These are phyloP conservation scores for Boletus rubescentipes DNA, from an alignment of 768 basidiomycete species.

Conservation along the genomic window DNA sequence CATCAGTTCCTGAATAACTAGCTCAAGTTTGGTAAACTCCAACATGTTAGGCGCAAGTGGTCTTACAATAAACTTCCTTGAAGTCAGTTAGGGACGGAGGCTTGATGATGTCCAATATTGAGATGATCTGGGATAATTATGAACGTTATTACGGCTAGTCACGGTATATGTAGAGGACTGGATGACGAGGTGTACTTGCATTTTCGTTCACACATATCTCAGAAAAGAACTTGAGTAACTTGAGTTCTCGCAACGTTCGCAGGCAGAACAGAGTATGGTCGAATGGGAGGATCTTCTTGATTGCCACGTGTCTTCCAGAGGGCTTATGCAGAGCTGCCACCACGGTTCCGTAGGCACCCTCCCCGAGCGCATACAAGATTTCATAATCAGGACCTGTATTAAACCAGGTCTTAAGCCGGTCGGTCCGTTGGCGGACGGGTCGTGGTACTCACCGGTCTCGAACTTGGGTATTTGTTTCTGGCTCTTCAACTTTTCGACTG, in stretches of 20 bases:
- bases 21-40: constrained; percentile 5
- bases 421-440: not conserved
- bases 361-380: constrained; percentile 71
- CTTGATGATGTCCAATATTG: constrained; percentile 88
- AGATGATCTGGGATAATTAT: constrained; percentile 65
- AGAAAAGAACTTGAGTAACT: constrained; percentile 83
- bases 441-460: constrained; percentile 52
- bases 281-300: constrained; percentile 94
- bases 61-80: constrained; percentile 82
- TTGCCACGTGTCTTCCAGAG: constrained; percentile 81
- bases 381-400: constrained; percentile 67
- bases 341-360: constrained; percentile 90
- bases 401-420: constrained; percentile 4
- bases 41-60: not conserved
- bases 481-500: constrained; percentile 38
- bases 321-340: constrained; percentile 85
- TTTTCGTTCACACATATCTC: constrained; percentile 81
- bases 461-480: constrained; percentile 72
- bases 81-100: constrained; percentile 73
- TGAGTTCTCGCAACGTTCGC: constrained; percentile 87
- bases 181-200: constrained; percentile 37
- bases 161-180: not conserved
- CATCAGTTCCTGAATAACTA: constrained; percentile 86
- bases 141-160: not conserved
- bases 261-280: constrained; percentile 92